These are phyloP conservation scores for Omphalea diandra DNA, from an alignment of 441 rosid species.

Conservation along the genomic window DNA sequence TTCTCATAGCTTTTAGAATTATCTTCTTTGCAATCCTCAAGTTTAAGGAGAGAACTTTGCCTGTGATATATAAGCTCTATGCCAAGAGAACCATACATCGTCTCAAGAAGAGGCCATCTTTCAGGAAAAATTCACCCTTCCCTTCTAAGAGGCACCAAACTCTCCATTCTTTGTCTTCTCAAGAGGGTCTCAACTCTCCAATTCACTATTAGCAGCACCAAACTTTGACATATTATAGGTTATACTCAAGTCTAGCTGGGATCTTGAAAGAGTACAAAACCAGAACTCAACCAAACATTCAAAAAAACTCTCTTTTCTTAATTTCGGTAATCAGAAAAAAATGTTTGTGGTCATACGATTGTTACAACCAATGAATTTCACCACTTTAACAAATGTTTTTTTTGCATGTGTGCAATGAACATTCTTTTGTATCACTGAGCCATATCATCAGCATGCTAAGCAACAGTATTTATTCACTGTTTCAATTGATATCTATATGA, in stretches of 20 bases:
- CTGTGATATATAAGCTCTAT: constrained; percentile 47
- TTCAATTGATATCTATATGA: no score
- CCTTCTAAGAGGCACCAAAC: constrained; percentile 71
- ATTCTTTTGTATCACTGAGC: not conserved
- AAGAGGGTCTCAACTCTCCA: constrained; percentile 89
- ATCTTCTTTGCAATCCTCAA: constrained; percentile 71
- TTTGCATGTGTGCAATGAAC: not conserved
- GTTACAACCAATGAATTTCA: not conserved
- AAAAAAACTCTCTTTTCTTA: not conserved
- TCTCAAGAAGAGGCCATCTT: constrained; percentile 75
- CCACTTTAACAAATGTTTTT: not conserved
- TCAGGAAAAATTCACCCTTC: constrained; percentile 52
- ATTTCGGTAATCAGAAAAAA: not conserved
- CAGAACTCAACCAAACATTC: not conserved
- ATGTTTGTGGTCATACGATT: not conserved
- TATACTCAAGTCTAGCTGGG: not conserved
- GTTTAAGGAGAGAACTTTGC: constrained; percentile 72
- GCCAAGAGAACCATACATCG: constrained; percentile 58
- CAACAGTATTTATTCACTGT: no score
- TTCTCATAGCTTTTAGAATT: constrained; percentile 64
- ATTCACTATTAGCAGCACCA: constrained; percentile 39
- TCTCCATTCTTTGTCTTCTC: constrained; percentile 70
- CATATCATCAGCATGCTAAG: no score
- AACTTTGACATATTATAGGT: not conserved
- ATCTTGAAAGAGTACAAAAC: not conserved